phyloP scores from a whole-genome alignment of 371 early-diverging fungal genomes.

The Actinomortierella wolfii region DNA sequence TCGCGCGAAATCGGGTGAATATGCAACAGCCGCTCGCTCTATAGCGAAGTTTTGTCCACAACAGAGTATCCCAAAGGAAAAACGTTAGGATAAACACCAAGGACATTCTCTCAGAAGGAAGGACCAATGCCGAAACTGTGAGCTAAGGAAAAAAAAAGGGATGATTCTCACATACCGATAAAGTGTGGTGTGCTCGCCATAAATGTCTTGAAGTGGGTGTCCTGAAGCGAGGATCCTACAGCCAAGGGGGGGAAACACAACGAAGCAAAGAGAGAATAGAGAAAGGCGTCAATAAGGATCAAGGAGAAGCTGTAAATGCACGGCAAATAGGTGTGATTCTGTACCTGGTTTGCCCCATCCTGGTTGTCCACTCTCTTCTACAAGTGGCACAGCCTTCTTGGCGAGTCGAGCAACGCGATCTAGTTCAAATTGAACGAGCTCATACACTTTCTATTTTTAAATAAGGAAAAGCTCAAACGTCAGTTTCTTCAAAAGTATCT shows the following conservation, averaged over 20 bases:
- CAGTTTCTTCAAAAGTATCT: neutral
- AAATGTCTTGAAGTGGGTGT: constrained; percentile 66
- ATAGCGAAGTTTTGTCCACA: neutral
- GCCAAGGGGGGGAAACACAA: neutral
- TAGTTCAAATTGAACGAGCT: constrained; percentile 58
- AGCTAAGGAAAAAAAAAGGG: no score
- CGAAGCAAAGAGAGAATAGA: no score
- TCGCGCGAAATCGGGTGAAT: constrained; percentile 49
- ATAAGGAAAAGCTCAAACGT: neutral
- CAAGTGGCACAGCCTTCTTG: constrained; percentile 56
- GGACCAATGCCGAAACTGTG: no score
- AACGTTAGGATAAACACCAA: no score
- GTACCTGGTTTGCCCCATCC: constrained; percentile 70
- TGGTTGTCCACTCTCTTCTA: constrained; percentile 58
- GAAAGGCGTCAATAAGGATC: no score
- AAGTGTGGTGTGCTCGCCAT: constrained; percentile 66
- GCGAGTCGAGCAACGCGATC: constrained; percentile 56
- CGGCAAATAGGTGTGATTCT: no score
- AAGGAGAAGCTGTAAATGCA: no score
- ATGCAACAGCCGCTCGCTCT: constrained; percentile 58
- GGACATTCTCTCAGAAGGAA: no score
- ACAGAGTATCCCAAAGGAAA: no score
- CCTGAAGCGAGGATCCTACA: constrained; percentile 51
- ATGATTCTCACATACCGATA: constrained; percentile 56
- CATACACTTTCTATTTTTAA: constrained; percentile 56